Percentiles rank a stretch among this genome's conserved stretches.
Evolutionary conservation across 805 yeast species (phyloP).

Genomic region (Candida tibetensis): DNA sequence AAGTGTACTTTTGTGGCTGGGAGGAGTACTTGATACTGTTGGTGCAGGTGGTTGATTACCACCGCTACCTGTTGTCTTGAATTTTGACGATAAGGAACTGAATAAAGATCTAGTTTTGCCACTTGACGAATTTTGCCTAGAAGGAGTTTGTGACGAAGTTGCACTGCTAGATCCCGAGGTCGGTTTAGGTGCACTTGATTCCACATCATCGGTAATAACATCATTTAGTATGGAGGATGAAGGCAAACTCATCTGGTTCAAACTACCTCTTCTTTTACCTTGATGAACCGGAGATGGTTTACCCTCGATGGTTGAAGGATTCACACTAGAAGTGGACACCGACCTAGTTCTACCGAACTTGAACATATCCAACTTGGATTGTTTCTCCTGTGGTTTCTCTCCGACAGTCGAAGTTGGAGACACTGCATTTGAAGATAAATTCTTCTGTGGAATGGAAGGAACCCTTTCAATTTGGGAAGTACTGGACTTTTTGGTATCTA

Average conservation of each 20-base stretch:
- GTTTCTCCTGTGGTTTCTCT: conserved; percentile 6
- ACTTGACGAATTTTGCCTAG: conserved; percentile 16
- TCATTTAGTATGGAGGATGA: conserved; percentile 1
- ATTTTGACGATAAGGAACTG: conserved; percentile 40
- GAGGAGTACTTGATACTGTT: too few relatives aligned
- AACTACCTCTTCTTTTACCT: conserved; percentile 12
- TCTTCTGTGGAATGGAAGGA: neutral
- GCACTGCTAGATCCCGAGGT: neutral
- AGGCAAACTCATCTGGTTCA: neutral
- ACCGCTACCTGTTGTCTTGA: conserved; percentile 18
- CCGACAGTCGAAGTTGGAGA: neutral
- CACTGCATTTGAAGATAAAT: neutral
- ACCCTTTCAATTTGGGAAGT: neutral
- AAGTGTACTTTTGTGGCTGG: too few relatives aligned
- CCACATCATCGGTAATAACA: neutral
- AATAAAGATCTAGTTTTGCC: conserved; percentile 27
- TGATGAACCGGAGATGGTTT: neutral
- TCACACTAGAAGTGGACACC: conserved; percentile 13
- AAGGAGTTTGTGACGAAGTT: conserved; percentile 12
- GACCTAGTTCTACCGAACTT: conserved; percentile 29
- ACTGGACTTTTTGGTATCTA: neutral
- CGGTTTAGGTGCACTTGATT: neutral
- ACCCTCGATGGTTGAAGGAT: conserved; percentile 4
- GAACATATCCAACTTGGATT: conserved; percentile 22
- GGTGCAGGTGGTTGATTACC: neutral